Evolutionary conservation across 2,329 filamentous ascomycete genomes (phyloP), one percentile per base, ranked within the genome.

Genomic region (Periconia digitata): DNA sequence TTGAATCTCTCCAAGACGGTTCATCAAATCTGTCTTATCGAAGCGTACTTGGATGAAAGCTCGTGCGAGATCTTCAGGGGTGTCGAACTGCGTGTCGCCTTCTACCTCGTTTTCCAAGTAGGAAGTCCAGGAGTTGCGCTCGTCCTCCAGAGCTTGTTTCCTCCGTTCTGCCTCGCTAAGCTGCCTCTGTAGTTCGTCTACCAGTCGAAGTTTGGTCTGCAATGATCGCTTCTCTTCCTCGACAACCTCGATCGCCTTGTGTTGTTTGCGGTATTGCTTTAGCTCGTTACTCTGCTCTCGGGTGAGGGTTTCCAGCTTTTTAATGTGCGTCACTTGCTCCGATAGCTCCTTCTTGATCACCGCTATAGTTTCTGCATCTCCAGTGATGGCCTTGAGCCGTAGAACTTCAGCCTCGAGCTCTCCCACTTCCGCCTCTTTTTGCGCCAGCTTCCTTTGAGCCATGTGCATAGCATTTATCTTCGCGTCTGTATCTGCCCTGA

Each of bases 221-320:
- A 99, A 74, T 0, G 85, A 83, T 53, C 89, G 81, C 76, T 97
- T 97, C 75, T 99, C 91, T 69, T 99, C 94, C 67, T 99, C 91
- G 0, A 97, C 88, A 2, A 99, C 83, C 64, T 96, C 90, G 1
- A 96, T 86, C n/a, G 89, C 90, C 72, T 89, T 92, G 68, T 91
- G 86, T 3, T 87, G 75, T 57, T 91, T 88, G 13, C 91, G 86
- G 32, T 95, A 79, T 58, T 91, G 87, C 59, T 88, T 90, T 29
- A 99, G 74, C 67, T 99, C 92, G 0, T 80, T 72, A 13, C 84
- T 77, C 64, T 96, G 89, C 42, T 95, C 90, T 20, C 89, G 81
- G 54, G 90, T 96, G 29, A 84, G 83, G 1, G 83, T 80, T 68
- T 99, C 94, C 3, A 99, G 77, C 23, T 83, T 85, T 50, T 90